Conservation (phyloP, 805 yeast species). For the Saccharomyces kudriavzevii region DNA sequence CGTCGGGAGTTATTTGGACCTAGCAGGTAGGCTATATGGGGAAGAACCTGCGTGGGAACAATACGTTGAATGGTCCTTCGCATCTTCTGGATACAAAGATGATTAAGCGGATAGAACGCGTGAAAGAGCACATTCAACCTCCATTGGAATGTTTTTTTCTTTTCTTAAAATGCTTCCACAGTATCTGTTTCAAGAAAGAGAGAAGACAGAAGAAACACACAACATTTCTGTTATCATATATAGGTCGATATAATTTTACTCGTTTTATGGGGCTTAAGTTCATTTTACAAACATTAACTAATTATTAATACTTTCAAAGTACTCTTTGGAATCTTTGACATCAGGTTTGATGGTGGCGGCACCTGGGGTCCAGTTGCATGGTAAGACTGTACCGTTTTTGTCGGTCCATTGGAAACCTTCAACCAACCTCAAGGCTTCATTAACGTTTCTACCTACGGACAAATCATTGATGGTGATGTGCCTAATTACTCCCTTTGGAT, state of each 20-base stretch:
- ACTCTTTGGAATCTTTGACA: slow-evolving; percentile 69
- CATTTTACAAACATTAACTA: not conserved
- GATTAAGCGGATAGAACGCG: not conserved
- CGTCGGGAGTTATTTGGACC: slow-evolving; percentile 53
- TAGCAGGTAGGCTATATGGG: slow-evolving; percentile 47
- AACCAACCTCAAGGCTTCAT: slow-evolving; percentile 92
- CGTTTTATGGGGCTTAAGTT: not conserved
- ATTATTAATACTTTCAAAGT: slow-evolving; percentile 59
- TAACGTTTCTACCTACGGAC: slow-evolving; percentile 98
- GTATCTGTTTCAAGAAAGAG: not conserved
- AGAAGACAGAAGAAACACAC: too few species aligned
- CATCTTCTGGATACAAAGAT: slow-evolving; percentile 57
- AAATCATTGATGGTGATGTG: slow-evolving; percentile 97
- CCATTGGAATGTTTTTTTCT: not conserved
- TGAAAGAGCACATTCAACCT: not conserved
- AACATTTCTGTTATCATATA: not conserved
- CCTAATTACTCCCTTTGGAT: slow-evolving; percentile 90
- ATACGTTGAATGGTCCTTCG: slow-evolving; percentile 53
- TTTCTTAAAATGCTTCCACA: not conserved
- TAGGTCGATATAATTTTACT: not conserved
- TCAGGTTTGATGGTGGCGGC: slow-evolving; percentile 83
- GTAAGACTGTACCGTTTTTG: slow-evolving; percentile 98
- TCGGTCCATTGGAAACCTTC: slow-evolving; percentile 99
- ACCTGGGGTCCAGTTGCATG: slow-evolving; percentile 99
- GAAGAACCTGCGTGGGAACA: slow-evolving; percentile 48